A percentile compares a stretch with the other conserved stretches of the same genome.
These are phyloP conservation scores for Apiospora marii DNA, from an alignment of 2,329 filamentous ascomycete genomes.

Conservation along the genomic window DNA sequence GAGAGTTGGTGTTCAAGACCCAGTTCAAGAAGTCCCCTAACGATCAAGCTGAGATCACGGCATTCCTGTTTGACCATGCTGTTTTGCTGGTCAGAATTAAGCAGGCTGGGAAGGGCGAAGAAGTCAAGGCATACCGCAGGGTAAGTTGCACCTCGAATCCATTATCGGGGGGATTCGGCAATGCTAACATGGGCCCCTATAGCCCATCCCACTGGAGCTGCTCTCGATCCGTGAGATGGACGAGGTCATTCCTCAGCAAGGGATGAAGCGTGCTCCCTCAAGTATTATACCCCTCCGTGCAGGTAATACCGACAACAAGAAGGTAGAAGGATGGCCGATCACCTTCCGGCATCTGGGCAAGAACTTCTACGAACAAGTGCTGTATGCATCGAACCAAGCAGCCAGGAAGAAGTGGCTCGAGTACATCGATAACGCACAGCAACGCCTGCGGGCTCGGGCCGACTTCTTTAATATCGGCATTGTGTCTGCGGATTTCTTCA, in stretches of 20 bases:
- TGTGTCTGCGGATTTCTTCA: slow-evolving; percentile 68
- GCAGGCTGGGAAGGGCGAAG: slow-evolving; percentile 89
- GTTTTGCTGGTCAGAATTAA: slow-evolving; percentile 92
- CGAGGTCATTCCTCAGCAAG: slow-evolving; percentile 83
- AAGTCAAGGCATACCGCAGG: slow-evolving; percentile 91
- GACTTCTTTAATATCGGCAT: slow-evolving; percentile 84
- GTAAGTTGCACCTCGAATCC: slow-evolving; percentile 46
- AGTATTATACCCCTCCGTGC: slow-evolving; percentile 72
- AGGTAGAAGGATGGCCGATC: slow-evolving; percentile 83
- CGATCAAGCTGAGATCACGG: slow-evolving; percentile 88
- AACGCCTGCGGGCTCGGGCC: slow-evolving; percentile 83
- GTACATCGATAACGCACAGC: slow-evolving; percentile 89
- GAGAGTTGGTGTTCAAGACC: slow-evolving; percentile 94
- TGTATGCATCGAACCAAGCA: slow-evolving; percentile 86
- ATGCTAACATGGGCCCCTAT: slow-evolving; percentile 29
- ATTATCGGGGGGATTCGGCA: not conserved
- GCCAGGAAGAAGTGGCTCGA: slow-evolving; percentile 97
- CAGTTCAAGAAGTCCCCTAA: slow-evolving; percentile 91
- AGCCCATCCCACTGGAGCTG: slow-evolving; percentile 93
- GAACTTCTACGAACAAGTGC: slow-evolving; percentile 89
- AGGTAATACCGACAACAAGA: slow-evolving; percentile 59
- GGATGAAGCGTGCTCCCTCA: slow-evolving; percentile 87
- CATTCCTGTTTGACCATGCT: slow-evolving; percentile 96
- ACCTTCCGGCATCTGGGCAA: slow-evolving; percentile 97
- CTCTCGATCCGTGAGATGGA: slow-evolving; percentile 97